A percentile compares a stretch with the other conserved stretches of the same genome.
phyloP scores from a whole-genome alignment of 2,329 filamentous ascomycete species.

The Penicillium sp. region DNA sequence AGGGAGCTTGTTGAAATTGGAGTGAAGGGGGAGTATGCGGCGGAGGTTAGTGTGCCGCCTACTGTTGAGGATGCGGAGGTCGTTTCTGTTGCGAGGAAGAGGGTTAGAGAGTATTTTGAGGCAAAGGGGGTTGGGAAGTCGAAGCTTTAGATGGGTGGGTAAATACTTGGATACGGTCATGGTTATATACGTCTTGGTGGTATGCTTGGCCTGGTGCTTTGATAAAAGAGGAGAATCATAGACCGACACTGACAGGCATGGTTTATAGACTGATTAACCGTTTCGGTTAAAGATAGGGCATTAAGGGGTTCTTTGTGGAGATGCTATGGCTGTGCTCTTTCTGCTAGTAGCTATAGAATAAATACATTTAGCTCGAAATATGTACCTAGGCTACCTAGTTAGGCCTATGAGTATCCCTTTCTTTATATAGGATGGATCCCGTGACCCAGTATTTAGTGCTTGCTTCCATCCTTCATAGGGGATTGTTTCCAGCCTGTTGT shows the following conservation, averaged over 20 bases:
- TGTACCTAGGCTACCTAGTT: too few species aligned
- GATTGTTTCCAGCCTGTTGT: neutral
- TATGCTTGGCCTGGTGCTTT: neutral
- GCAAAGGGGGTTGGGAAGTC: conserved; percentile 27
- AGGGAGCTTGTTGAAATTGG: conserved; percentile 77
- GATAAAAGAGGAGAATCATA: neutral
- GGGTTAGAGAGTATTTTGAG: conserved; percentile 67
- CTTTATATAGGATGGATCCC: too few species aligned
- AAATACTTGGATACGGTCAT: neutral
- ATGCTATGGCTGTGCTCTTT: too few species aligned
- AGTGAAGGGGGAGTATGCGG: conserved; percentile 62
- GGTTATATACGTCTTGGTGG: neutral
- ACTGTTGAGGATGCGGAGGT: conserved; percentile 75
- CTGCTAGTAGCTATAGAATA: too few species aligned
- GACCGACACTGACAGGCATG: neutral
- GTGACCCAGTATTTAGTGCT: too few species aligned
- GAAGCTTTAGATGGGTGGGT: conserved; percentile 34
- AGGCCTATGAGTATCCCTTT: too few species aligned
- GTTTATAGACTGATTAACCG: neutral
- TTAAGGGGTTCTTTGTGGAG: too few species aligned
- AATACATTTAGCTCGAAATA: too few species aligned
- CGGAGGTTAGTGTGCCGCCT: conserved; percentile 64
- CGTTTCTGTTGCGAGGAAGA: conserved; percentile 62
- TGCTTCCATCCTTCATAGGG: too few species aligned
- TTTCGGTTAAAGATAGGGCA: neutral